Percentiles rank a stretch among this genome's conserved stretches.
These are phyloP conservation scores for Paratinospora sagittata DNA, from an alignment of 164 flowering plant genomes.

Conservation along the genomic window DNA sequence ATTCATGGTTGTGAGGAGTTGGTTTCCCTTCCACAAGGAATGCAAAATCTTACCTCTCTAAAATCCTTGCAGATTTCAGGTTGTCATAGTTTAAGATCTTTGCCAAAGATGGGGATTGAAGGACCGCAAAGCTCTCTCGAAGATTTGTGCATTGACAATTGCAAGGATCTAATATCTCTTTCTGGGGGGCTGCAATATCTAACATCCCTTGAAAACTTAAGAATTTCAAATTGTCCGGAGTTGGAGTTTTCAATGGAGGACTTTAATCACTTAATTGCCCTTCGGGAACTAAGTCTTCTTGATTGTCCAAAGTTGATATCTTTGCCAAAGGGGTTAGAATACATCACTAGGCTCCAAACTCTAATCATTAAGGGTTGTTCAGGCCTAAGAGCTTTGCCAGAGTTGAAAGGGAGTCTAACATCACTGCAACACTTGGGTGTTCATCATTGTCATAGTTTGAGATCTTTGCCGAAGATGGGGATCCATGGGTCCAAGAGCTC, in stretches of 20 bases:
- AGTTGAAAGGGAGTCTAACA: not conserved
- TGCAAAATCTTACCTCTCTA: not conserved
- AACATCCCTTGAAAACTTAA: not conserved
- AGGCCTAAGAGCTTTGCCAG: too few relatives aligned
- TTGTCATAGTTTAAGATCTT: not conserved
- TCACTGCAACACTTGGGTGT: not conserved
- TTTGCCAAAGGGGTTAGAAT: too few relatives aligned
- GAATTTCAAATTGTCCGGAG: not conserved
- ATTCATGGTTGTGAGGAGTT: not conserved
- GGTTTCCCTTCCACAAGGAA: not conserved
- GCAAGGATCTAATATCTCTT: not conserved
- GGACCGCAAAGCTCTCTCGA: not conserved
- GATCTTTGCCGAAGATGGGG: constrained; percentile 2
- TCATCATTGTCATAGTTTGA: not conserved
- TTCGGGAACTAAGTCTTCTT: too few relatives aligned
- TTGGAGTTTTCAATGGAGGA: not conserved
- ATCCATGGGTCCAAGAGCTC: constrained; percentile 5
- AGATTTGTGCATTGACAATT: not conserved
- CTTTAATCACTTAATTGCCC: not conserved
- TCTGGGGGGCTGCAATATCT: constrained; percentile 3
- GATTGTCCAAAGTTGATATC: too few relatives aligned
- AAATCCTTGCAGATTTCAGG: not conserved
- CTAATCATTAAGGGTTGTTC: too few relatives aligned
- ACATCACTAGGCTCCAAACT: too few relatives aligned
- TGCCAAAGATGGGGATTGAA: not conserved